Percentiles rank a stretch among this genome's conserved stretches.
Conservation (phyloP, 495 filamentous ascomycete genomes). For the Hypomontagnella submonticulosa region DNA sequence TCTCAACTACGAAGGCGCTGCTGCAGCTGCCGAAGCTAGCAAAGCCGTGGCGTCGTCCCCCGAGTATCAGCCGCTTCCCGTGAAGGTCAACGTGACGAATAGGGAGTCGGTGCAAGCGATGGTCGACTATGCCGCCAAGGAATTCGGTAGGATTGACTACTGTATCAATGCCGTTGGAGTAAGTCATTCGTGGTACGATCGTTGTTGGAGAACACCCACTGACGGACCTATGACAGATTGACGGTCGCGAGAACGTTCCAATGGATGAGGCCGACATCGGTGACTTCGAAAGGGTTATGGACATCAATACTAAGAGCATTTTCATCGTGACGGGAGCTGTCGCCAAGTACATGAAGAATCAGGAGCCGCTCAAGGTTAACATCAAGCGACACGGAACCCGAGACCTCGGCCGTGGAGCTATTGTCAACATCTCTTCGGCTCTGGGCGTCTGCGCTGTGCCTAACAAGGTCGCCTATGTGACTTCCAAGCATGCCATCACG, state of each 20-base stretch:
- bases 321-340: conserved; percentile 51
- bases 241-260: conserved; percentile 24
- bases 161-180: conserved; percentile 24
- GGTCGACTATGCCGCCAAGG: conserved; percentile 39
- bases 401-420: conserved; percentile 39
- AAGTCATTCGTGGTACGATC: not conserved
- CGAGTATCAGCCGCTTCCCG: conserved; percentile 35
- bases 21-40: conserved; percentile 41
- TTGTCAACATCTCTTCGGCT: conserved; percentile 43
- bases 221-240: conserved; percentile 37
- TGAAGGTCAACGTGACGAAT: conserved; percentile 51
- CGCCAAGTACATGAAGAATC: conserved; percentile 51
- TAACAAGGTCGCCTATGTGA: conserved; percentile 31
- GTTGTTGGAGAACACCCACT: too few relatives aligned
- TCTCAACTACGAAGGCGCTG: conserved; percentile 43
- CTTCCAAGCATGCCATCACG: conserved; percentile 44
- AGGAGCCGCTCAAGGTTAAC: conserved; percentile 45
- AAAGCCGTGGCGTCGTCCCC: conserved; percentile 41
- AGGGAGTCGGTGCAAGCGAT: conserved; percentile 45
- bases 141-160: conserved; percentile 38
- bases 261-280: conserved; percentile 43
- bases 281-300: conserved; percentile 46
- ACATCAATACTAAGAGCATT: conserved; percentile 49
- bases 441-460: conserved; percentile 28
- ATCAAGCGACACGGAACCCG: conserved; percentile 32